These are phyloP conservation scores for Halenospora varia DNA, from an alignment of 495 filamentous ascomycete species.

Conservation along the genomic window DNA sequence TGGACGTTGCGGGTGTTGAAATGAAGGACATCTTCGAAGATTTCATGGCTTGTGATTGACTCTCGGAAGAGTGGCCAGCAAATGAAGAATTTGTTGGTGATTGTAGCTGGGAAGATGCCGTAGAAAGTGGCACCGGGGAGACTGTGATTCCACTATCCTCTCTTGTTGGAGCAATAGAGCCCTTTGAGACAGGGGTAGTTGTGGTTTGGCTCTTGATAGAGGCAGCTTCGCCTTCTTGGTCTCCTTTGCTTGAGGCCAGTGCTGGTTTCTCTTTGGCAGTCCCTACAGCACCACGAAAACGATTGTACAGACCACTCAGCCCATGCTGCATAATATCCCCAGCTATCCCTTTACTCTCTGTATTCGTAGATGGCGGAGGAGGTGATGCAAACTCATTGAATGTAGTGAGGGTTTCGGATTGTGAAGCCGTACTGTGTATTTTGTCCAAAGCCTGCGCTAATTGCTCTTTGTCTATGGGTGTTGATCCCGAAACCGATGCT, in stretches of 20 bases:
- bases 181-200: constrained; percentile 16
- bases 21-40: constrained; percentile 25
- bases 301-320: constrained; percentile 79
- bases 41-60: constrained; percentile 19
- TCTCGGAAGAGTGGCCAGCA: constrained; percentile 20
- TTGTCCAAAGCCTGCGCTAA: constrained; percentile 73
- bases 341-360: constrained; percentile 63
- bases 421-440: constrained; percentile 79
- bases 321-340: constrained; percentile 76
- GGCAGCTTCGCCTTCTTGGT: constrained; percentile 18
- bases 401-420: constrained; percentile 73
- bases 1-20: constrained; percentile 23
- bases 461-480: constrained; percentile 59
- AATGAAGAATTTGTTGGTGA: constrained; percentile 27
- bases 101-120: constrained; percentile 25
- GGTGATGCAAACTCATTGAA: constrained; percentile 81
- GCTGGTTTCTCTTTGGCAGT: constrained; percentile 57
- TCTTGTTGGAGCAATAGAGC: constrained; percentile 14
- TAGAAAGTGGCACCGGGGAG: constrained; percentile 26
- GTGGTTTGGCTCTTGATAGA: constrained; percentile 18
- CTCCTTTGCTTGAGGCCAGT: constrained; percentile 16
- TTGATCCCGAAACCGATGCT: constrained; percentile 52
- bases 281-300: constrained; percentile 72
- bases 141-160: constrained; percentile 21
- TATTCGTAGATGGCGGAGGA: constrained; percentile 46